Percentiles rank a stretch among this genome's conserved stretches.
phyloP scores from a whole-genome alignment of 371 early-diverging fungal genomes.

The Ordospora pajunii region DNA sequence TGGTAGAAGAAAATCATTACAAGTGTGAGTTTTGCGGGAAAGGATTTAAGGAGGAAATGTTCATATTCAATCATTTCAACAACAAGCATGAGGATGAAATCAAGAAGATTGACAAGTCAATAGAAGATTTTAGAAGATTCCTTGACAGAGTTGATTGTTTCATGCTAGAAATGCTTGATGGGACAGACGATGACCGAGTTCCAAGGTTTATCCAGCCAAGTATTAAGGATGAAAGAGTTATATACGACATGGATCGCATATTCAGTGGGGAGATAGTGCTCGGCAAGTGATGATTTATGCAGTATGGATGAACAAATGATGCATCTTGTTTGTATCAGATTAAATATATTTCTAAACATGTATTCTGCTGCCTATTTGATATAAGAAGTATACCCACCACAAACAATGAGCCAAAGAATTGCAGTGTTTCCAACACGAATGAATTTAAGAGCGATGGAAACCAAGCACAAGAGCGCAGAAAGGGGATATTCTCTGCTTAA shows the following conservation, averaged over 20 bases:
- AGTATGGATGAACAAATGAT: too few relatives aligned
- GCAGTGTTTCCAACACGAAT: conserved; percentile 64
- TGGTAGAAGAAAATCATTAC: conserved; percentile 12
- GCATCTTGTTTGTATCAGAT: too few relatives aligned
- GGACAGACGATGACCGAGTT: neutral
- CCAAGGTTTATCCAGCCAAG: conserved; percentile 3
- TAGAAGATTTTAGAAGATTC: conserved; percentile 5
- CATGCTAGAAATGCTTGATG: conserved; percentile 1
- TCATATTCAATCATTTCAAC: conserved; percentile 16
- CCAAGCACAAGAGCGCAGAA: conserved; percentile 85
- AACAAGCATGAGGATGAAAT: conserved; percentile 17
- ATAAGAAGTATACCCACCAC: neutral
- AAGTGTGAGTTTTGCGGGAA: conserved; percentile 24
- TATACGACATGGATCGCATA: conserved; percentile 25
- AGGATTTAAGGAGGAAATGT: conserved; percentile 9
- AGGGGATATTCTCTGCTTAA: conserved; percentile 81
- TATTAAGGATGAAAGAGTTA: neutral
- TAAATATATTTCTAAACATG: too few relatives aligned
- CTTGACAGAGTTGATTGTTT: neutral
- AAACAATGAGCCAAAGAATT: conserved; percentile 44
- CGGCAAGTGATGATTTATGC: neutral
- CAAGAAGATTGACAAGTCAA: neutral
- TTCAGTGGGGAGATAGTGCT: conserved; percentile 24
- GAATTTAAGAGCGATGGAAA: conserved; percentile 82
- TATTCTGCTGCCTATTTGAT: neutral